Evolutionary conservation across 148 eudicot genomes (phyloP).

Genomic region (Amaranthus palmeri): DNA sequence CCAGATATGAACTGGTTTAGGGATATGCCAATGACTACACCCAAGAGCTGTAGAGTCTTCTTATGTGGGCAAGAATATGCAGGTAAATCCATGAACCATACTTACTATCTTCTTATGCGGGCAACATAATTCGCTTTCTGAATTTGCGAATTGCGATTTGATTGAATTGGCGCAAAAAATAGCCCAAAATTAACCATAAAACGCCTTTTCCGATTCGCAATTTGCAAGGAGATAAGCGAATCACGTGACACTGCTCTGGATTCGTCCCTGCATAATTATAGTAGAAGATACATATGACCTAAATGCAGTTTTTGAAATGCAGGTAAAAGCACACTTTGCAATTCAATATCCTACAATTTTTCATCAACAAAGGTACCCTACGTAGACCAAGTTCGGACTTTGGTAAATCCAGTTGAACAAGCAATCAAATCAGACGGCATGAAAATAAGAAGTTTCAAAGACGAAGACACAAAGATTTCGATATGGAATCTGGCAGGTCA

Average conservation of each 20-base stretch:
- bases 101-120: background rate
- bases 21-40: constrained; percentile 74
- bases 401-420: constrained; percentile 86
- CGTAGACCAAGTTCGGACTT: constrained; percentile 60
- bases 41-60: constrained; percentile 76
- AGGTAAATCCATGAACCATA: constrained; percentile 36
- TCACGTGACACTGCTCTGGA: too few relatives aligned
- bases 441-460: constrained; percentile 58
- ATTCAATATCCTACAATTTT: constrained; percentile 56
- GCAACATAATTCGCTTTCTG: too few relatives aligned
- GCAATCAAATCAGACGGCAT: constrained; percentile 60
- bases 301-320: constrained; percentile 23
- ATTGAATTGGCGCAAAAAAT: too few relatives aligned
- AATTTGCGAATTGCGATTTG: too few relatives aligned
- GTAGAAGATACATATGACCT: background rate
- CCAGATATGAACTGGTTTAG: constrained; percentile 60
- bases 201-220: too few relatives aligned
- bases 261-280: too few relatives aligned
- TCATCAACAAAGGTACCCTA: constrained; percentile 64
- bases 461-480: constrained; percentile 70
- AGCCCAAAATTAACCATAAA: too few relatives aligned
- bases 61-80: constrained; percentile 84
- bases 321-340: constrained; percentile 78
- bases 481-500: constrained; percentile 89
- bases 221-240: too few relatives aligned